Evolutionary conservation across 1,284 basidiomycete species (phyloP).

Genomic region (Irpex lacteus): DNA sequence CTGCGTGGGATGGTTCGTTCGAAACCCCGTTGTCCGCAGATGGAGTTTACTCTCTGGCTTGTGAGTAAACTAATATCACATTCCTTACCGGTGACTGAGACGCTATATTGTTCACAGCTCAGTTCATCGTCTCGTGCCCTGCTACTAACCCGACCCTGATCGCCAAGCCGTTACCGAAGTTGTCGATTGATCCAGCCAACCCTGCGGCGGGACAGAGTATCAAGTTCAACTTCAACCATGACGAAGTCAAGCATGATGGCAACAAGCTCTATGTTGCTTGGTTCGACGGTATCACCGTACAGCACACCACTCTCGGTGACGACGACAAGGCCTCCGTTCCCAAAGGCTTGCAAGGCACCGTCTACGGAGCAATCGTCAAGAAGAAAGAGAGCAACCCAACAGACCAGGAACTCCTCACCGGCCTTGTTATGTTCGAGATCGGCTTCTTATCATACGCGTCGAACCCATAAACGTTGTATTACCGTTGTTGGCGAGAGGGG

Average conservation of each 20-base stretch:
- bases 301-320: conserved; percentile 30
- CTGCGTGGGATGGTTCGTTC: conserved; percentile 56
- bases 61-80: conserved; percentile 22
- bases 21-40: conserved; percentile 50
- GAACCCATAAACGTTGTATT: conserved; percentile 5
- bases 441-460: conserved; percentile 14
- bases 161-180: conserved; percentile 37
- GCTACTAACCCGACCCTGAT: conserved; percentile 33
- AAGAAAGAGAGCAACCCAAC: conserved; percentile 23
- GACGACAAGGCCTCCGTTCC: conserved; percentile 33
- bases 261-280: conserved; percentile 36
- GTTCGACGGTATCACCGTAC: conserved; percentile 35
- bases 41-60: conserved; percentile 43
- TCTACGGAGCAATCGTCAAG: conserved; percentile 30
- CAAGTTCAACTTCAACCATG: conserved; percentile 25
- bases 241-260: conserved; percentile 20
- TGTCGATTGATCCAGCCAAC: conserved; percentile 26
- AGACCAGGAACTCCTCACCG: conserved; percentile 26
- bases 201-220: conserved; percentile 24
- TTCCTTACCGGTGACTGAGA: conserved; percentile 13
- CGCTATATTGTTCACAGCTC: conserved; percentile 17
- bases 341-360: conserved; percentile 26
- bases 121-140: conserved; percentile 50
- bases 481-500: no score
- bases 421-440: conserved; percentile 31